These are phyloP conservation scores for Protomyces lactucae-debilis DNA, from an alignment of 1,139 yeast species.

Conservation along the genomic window DNA sequence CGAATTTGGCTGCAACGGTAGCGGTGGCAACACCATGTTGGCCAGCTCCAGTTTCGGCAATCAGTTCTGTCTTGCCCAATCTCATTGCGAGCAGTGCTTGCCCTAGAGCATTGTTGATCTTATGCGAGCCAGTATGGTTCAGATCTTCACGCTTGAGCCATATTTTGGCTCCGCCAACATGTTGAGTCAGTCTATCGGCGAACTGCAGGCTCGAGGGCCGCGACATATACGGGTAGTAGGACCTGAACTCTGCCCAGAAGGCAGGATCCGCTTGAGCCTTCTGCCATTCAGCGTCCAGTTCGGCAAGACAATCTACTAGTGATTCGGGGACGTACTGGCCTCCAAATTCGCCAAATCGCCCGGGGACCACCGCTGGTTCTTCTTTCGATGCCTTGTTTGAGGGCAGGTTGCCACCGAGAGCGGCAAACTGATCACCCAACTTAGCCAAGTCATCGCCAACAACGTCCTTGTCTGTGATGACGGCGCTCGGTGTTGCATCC, in stretches of 20 bases:
- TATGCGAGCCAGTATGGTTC: conserved; percentile 97
- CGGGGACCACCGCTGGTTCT: conserved; percentile 46
- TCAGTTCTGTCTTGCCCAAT: conserved; percentile 81
- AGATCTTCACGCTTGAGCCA: conserved; percentile 98
- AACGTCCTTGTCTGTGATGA: conserved; percentile 31
- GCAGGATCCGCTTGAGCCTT: conserved; percentile 78
- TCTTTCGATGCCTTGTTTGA: conserved; percentile 9
- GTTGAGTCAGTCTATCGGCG: conserved; percentile 83
- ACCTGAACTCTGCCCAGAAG: conserved; percentile 88
- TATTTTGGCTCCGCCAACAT: conserved; percentile 94
- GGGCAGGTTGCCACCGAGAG: conserved; percentile 24
- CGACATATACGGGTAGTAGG: conserved; percentile 84
- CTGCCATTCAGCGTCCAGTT: conserved; percentile 82
- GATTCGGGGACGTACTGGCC: conserved; percentile 99
- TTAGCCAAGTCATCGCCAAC: conserved; percentile 21
- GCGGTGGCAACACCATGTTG: conserved; percentile 99
- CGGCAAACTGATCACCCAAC: conserved; percentile 29
- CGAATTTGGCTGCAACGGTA: conserved; percentile 97
- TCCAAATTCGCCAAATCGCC: conserved; percentile 90
- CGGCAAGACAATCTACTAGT: conserved; percentile 80
- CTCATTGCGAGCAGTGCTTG: conserved; percentile 89
- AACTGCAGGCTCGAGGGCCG: conserved; percentile 90
- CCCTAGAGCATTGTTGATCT: conserved; percentile 92
- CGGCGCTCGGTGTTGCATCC: conserved; percentile 32
- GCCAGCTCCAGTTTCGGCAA: conserved; percentile 99